Evolutionary conservation across 2,329 filamentous ascomycete species (phyloP).

Genomic region (Knufia petricola): DNA sequence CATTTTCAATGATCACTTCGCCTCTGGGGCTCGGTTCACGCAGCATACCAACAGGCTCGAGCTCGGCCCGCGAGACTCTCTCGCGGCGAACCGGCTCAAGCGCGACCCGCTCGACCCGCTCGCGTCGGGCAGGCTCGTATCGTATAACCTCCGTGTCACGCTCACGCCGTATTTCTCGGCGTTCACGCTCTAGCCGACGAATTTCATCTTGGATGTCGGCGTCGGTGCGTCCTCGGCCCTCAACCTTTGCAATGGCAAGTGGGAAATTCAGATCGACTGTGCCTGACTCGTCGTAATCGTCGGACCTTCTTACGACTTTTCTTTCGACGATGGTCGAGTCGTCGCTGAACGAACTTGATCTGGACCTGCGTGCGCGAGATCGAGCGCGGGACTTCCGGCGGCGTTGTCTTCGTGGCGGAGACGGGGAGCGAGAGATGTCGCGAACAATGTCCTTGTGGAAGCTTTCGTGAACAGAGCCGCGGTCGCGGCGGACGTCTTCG

Average conservation of each 20-base stretch:
- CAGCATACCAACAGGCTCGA: slow-evolving; percentile 17
- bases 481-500: slow-evolving; percentile 26
- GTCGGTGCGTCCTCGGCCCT: slow-evolving; percentile 41
- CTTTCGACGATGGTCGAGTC: slow-evolving; percentile 19
- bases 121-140: no score
- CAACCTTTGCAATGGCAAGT: slow-evolving; percentile 41
- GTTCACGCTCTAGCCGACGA: slow-evolving; percentile 58
- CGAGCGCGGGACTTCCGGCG: slow-evolving; percentile 14
- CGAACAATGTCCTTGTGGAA: slow-evolving; percentile 11
- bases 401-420: slow-evolving; percentile 5
- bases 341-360: background rate
- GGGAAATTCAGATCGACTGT: slow-evolving; percentile 34
- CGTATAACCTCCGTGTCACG: slow-evolving; percentile 42
- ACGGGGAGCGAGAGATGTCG: slow-evolving; percentile 6
- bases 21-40: slow-evolving; percentile 22
- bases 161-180: slow-evolving; percentile 48
- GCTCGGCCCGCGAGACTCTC: slow-evolving; percentile 28
- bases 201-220: slow-evolving; percentile 66
- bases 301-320: slow-evolving; percentile 27
- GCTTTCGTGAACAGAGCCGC: slow-evolving; percentile 19
- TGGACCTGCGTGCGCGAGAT: slow-evolving; percentile 2
- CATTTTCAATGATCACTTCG: slow-evolving; percentile 28
- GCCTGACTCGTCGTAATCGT: slow-evolving; percentile 38
- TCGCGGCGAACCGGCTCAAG: slow-evolving; percentile 17
- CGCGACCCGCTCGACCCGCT: slow-evolving; percentile 27